Base-by-base conservation (phyloP, 768 basidiomycete species). In the Calocera viscosa region DNA sequence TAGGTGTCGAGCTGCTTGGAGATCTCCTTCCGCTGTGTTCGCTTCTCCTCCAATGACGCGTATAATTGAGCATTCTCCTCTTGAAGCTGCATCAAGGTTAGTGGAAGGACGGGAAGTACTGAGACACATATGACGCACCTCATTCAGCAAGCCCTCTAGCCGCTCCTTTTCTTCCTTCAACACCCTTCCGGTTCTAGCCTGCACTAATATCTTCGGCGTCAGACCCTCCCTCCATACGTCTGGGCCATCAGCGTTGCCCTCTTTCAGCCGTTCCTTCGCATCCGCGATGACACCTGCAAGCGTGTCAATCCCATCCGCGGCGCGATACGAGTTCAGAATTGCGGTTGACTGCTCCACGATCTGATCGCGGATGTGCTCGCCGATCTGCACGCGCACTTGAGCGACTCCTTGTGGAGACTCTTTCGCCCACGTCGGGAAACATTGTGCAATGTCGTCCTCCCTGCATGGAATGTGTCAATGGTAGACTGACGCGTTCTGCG, bases 401-500 rank as follows among this genome's bases (percentile, higher is more conserved):
- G 53, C 53, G 2, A 60, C 53, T 16, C 53, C 53, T 60, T 60
- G 53, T 2, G 53, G 53, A 2, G 53, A 60, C 30, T 60, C 53
- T 32, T 60, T 60, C 30, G 53, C 53, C 53, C 53, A 60, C 10
- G 53, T 60, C 10, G 53, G 53, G 30, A 60, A 60, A 26, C 53
- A 60, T 19, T 60, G 53, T 5, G 53, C 53, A 22, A 60, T 28
- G 53, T 60, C 53, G 2, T 60, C 53, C 19, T 60, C 53, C 19
- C 53, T 60, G 5, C 22, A 32, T 16, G 14, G 26, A 26, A 22
- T 26, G 19, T 10, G 26, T 60, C 14, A 32, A 8, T 49, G 8
- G 16, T 16, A 2, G 53, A 19, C 26, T 32, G 26, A 16, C 10
- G 26, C 5, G 22, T 30, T 32, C n/a, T 26, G 53, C 5, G 5